Base-by-base conservation (phyloP, 2,329 filamentous ascomycete genomes). In the Geosmithia flava region DNA sequence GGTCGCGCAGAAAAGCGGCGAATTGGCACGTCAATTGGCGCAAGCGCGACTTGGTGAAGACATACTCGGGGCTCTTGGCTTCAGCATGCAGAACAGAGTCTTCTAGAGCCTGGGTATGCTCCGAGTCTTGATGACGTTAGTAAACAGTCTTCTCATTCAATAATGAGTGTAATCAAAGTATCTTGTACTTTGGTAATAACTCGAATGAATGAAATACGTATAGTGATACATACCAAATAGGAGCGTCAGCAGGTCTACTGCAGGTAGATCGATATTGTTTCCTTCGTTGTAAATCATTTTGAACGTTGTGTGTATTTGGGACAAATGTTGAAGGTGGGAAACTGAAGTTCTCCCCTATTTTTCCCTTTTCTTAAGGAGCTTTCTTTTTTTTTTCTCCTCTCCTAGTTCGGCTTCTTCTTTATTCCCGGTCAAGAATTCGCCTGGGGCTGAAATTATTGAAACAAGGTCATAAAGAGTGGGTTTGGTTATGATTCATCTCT, bases 21-120 rank as follows among this genome's bases (percentile, higher is more conserved):
- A 78, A 68, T 3, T 71, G 68, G 52, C 74, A 68, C 10, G 74
- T 70, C 11, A 77, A 63, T 10, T 58, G 55, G 4, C 72, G 70
- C 2, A 73, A 66, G 29, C 69, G 64, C 1, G 68, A 62, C 56
- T 76, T 80, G 44, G 72, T 82, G 49, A 83, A 61, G 48, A 59
- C 56, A 47, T 72, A 68, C n/a, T 63, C 63, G 0, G 78, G 75
- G 46, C 81, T 65, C 6, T 69, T 67, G 1, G 80, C 79, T 53
- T 80, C 77, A 42, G 70, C 66, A 56, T 82, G 77, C 3, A 83
- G 61, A 2, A 73, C 55, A 0, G 72, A 75, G 47, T 77, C 67
- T 44, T 76, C 70, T 20, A 68, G 55, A 13, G 62, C 57, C 1
- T 51, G 52, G 41, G 58, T 59, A 3, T 58, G 51, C 27, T 63